Conservation (phyloP, 345 rosid species). For the Pelargonium nanum region DNA sequence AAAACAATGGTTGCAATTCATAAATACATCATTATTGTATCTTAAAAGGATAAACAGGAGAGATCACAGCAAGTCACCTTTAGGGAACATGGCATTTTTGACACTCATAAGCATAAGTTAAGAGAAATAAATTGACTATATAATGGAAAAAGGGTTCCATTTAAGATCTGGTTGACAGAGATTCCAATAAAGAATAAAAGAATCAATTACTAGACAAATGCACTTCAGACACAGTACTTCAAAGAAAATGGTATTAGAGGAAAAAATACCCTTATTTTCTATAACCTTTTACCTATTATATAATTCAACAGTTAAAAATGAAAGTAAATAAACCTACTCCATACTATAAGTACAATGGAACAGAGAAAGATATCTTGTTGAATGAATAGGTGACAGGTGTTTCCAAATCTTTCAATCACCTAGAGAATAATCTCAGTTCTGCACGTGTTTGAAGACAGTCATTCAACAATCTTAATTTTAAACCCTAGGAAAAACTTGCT, state of each 20-base stretch:
- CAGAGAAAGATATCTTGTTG: not conserved
- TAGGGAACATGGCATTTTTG: not conserved
- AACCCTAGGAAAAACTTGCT: not conserved
- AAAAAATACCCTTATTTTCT: too few relatives aligned
- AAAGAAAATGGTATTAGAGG: too few relatives aligned
- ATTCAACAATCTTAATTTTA: not conserved
- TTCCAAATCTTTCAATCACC: not conserved
- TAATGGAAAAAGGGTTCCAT: not conserved
- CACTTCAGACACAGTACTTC: not conserved
- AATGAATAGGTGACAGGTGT: not conserved
- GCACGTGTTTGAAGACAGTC: not conserved
- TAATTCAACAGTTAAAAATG: too few relatives aligned
- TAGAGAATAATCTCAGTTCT: not conserved
- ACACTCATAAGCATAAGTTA: not conserved
- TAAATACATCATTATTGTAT: not conserved
- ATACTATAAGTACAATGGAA: not conserved
- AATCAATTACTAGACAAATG: not conserved
- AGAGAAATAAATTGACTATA: not conserved
- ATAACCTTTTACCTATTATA: too few relatives aligned
- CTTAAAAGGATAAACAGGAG: not conserved
- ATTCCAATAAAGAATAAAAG: not conserved
- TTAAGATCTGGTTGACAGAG: not conserved
- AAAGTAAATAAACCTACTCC: not conserved
- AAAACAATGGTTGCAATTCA: not conserved
- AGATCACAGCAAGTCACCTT: not conserved